These are phyloP conservation scores for Aciculosporium take DNA, from an alignment of 2,329 filamentous ascomycete species.

Conservation along the genomic window DNA sequence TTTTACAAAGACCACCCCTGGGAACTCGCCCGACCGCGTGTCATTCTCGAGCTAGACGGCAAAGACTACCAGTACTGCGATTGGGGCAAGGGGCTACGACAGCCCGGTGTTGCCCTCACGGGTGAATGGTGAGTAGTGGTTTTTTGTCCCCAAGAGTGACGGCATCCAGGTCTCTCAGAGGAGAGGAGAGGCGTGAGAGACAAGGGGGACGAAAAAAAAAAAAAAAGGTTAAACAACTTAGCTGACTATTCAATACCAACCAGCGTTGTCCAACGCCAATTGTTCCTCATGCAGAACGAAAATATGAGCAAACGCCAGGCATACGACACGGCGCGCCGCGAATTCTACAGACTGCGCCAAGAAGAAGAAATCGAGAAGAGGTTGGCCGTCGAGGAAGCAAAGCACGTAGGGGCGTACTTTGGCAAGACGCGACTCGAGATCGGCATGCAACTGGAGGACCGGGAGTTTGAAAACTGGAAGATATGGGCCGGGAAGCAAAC, in stretches of 20 bases:
- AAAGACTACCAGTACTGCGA: slow-evolving; percentile 62
- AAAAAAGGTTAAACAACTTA: too few relatives aligned
- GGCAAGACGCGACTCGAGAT: slow-evolving; percentile 62
- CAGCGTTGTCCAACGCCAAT: slow-evolving; percentile 84
- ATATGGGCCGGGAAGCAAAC: slow-evolving; percentile 49
- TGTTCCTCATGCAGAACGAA: slow-evolving; percentile 63
- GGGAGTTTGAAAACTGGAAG: slow-evolving; percentile 74
- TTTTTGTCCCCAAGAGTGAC: too few relatives aligned
- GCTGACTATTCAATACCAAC: not conserved
- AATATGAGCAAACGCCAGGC: slow-evolving; percentile 50
- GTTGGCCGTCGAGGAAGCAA: slow-evolving; percentile 77
- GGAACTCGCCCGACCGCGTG: slow-evolving; percentile 80
- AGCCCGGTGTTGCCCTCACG: slow-evolving; percentile 61
- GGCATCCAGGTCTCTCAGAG: too few relatives aligned
- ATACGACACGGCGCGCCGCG: slow-evolving; percentile 75
- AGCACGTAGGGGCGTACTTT: slow-evolving; percentile 76
- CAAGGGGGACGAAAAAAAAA: too few relatives aligned
- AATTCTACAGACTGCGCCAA: slow-evolving; percentile 80
- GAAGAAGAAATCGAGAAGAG: slow-evolving; percentile 69
- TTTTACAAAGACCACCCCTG: slow-evolving; percentile 95
- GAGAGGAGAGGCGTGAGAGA: too few relatives aligned
- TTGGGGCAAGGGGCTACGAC: slow-evolving; percentile 63
- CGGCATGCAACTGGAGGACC: slow-evolving; percentile 69
- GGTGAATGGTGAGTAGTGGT: slow-evolving; percentile 59
- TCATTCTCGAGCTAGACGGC: slow-evolving; percentile 75